Percentiles rank a stretch among this genome's conserved stretches.
These are phyloP conservation scores for Brassica carinata DNA, from an alignment of 345 rosid species.

Conservation along the genomic window DNA sequence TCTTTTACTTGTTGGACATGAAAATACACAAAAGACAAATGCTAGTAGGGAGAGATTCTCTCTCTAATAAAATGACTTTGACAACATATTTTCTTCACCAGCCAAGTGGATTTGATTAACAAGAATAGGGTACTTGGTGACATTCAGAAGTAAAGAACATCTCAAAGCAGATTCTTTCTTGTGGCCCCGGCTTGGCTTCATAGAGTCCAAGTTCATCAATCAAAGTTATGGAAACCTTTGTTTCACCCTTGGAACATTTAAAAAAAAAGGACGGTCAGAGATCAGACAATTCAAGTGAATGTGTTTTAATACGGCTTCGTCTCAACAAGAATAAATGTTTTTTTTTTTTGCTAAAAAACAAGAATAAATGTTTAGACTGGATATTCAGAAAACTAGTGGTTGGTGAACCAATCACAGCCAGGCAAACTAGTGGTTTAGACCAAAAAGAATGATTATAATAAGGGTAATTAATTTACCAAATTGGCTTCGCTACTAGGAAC, in stretches of 20 bases:
- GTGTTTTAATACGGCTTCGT: background rate
- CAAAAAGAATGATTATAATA: background rate
- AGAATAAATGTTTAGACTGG: background rate
- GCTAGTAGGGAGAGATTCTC: too few relatives aligned
- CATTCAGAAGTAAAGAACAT: background rate
- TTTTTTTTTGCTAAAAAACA: too few relatives aligned
- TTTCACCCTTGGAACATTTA: background rate
- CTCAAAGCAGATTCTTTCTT: background rate
- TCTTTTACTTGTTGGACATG: too few relatives aligned
- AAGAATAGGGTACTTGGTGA: background rate
- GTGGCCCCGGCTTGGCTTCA: background rate
- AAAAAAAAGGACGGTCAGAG: too few relatives aligned
- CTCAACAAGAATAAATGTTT: background rate
- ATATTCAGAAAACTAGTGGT: background rate
- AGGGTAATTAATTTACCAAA: too few relatives aligned
- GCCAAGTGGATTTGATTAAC: too few relatives aligned
- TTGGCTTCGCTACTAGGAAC: background rate
- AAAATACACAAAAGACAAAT: too few relatives aligned
- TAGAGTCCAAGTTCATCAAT: background rate
- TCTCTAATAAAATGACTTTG: too few relatives aligned
- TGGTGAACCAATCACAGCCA: background rate
- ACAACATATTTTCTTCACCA: too few relatives aligned
- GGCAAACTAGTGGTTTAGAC: background rate
- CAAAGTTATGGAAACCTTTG: background rate
- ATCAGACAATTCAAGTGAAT: too few relatives aligned